Percentiles rank a stretch among this genome's conserved stretches.
These are phyloP conservation scores for Lyophyllum semitale DNA, from an alignment of 768 basidiomycete species.

Conservation along the genomic window DNA sequence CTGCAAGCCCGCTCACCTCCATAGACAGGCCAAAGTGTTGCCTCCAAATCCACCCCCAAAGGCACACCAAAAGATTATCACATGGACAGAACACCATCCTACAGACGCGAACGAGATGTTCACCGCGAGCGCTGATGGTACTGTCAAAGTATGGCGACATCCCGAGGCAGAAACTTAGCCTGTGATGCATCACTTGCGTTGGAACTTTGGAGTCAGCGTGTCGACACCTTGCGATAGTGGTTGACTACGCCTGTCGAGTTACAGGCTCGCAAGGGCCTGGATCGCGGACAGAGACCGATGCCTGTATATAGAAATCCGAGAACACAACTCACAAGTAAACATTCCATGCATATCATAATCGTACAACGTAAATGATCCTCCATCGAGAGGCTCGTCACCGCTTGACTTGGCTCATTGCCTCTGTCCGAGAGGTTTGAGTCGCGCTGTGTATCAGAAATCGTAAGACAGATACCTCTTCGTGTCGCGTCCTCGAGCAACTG, in stretches of 20 bases:
- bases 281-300: neutral
- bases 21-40: conserved; percentile 65
- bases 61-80: conserved; percentile 81
- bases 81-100: conserved; percentile 92
- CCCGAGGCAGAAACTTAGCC: conserved; percentile 24
- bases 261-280: neutral
- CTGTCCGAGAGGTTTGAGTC: conserved; percentile 26
- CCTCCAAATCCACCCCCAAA: conserved; percentile 75
- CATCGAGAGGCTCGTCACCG: conserved; percentile 25
- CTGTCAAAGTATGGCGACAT: conserved; percentile 85
- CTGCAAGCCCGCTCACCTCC: neutral
- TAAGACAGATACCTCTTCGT: conserved; percentile 69
- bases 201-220: no score
- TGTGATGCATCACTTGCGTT: neutral
- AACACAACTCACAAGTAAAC: conserved; percentile 12
- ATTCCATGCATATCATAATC: conserved; percentile 13
- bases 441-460: neutral
- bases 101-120: conserved; percentile 79
- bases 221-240: neutral
- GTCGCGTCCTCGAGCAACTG: conserved; percentile 96
- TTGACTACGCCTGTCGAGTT: neutral
- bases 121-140: conserved; percentile 90
- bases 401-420: conserved; percentile 49
- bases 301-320: neutral
- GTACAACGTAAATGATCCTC: conserved; percentile 6